Conservation (phyloP, 2,329 filamentous ascomycete species). For the Colletotrichum sp. region DNA sequence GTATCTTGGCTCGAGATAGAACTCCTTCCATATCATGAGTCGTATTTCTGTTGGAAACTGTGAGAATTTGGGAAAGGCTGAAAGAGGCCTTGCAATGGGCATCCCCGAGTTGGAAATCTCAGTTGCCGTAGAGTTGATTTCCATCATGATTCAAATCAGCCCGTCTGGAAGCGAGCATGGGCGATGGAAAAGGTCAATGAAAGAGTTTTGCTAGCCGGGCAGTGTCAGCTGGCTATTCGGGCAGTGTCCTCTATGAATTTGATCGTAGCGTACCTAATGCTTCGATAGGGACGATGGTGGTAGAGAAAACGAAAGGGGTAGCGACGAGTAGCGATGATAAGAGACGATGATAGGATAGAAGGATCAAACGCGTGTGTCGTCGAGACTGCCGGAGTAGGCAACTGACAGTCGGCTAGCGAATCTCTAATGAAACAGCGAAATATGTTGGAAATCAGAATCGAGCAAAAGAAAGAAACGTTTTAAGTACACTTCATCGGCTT, state of each 20-base stretch:
- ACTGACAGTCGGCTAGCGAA: not conserved
- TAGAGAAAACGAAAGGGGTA: not conserved
- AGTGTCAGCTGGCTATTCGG: not conserved
- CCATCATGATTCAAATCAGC: not conserved
- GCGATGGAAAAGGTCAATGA: not conserved
- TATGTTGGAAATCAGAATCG: not conserved
- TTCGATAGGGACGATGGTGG: rapidly evolving
- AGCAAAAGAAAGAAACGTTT: not conserved
- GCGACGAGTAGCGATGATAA: not conserved
- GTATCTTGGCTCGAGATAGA: not conserved
- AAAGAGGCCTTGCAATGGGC: not conserved
- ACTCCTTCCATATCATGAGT: not conserved
- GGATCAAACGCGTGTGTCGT: not conserved
- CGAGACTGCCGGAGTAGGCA: no score
- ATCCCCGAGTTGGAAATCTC: not conserved
- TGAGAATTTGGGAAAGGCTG: not conserved
- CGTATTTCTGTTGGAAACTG: not conserved
- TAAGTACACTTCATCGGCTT: rapidly evolving
- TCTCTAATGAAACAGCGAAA: not conserved
- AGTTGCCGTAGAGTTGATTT: not conserved
- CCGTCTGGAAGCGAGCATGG: not conserved
- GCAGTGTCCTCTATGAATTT: not conserved
- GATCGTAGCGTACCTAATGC: not conserved
- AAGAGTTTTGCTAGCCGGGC: not conserved
- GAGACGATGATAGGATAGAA: not conserved